phyloP scores from a whole-genome alignment of 352 stramenopile genomes.

The Pythium biforme region DNA sequence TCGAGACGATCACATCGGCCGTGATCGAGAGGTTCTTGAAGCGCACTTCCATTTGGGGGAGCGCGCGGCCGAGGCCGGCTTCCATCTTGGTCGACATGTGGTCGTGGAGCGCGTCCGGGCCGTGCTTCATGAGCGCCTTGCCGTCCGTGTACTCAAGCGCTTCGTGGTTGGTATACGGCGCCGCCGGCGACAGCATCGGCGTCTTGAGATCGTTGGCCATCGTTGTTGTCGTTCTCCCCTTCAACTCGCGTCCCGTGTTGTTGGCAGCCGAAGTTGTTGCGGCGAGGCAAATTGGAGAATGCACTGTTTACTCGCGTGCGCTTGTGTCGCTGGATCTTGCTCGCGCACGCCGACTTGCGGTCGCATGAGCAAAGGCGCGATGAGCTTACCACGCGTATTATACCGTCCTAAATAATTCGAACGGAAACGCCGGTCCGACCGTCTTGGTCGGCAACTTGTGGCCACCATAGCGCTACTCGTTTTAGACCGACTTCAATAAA shows the following conservation, averaged over 20 bases:
- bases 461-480: no score
- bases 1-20: constrained; percentile 40
- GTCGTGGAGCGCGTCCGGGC: constrained; percentile 35
- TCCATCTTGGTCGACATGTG: constrained; percentile 42
- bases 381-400: no score
- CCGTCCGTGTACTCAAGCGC: constrained; percentile 1
- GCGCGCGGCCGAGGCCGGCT: constrained; percentile 32
- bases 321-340: no score
- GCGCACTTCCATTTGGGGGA: constrained; percentile 59
- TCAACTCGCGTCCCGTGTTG: background rate
- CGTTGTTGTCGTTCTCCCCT: background rate
- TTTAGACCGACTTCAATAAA: no score
- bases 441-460: no score
- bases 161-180: background rate
- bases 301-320: background rate
- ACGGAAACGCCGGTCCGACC: no score
- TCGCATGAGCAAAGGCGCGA: no score
- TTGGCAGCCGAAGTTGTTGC: constrained; percentile 1
- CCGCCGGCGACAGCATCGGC: background rate
- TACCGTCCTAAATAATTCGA: no score
- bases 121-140: constrained; percentile 11
- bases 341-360: background rate
- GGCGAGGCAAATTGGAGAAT: constrained; percentile 4
- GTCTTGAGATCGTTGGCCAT: background rate
- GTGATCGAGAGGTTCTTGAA: constrained; percentile 46